Evolutionary conservation across 2,329 filamentous ascomycete species (phyloP).

Genomic region (Ophiostoma piceae): DNA sequence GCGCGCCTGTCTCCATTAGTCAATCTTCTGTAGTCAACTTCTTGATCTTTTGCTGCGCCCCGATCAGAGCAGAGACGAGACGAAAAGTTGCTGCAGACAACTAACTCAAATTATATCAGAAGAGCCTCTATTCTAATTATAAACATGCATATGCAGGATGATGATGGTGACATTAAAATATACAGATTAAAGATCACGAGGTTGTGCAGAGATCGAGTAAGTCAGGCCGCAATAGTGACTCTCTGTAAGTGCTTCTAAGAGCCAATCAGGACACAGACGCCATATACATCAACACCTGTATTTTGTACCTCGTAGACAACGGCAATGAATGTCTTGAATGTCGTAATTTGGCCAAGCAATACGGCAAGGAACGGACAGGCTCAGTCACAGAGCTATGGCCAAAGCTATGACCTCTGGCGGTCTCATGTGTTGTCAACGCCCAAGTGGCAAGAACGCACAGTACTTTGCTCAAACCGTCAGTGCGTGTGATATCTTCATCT

Average conservation of each 20-base stretch:
- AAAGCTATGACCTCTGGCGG: not conserved
- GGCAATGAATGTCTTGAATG: conserved; percentile 6
- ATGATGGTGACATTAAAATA: not conserved
- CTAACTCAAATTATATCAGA: too few species aligned
- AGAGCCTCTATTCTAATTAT: conserved; percentile 17
- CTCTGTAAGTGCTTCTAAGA: too few species aligned
- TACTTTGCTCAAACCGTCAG: conserved; percentile 9
- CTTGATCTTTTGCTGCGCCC: conserved; percentile 17
- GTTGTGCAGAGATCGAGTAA: not conserved
- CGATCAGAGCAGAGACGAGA: conserved; percentile 19
- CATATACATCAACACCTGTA: not conserved
- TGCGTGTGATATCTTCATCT: not conserved
- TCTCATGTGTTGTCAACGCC: conserved; percentile 10
- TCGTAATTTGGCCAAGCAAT: not conserved
- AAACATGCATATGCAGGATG: not conserved
- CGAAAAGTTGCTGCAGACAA: conserved; percentile 5
- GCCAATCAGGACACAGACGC: conserved; percentile 3
- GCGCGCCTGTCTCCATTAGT: not conserved
- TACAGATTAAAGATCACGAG: not conserved
- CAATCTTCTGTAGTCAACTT: too few species aligned
- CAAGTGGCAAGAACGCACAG: not conserved
- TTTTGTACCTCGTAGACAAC: too few species aligned
- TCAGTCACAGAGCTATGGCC: not conserved
- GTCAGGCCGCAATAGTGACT: not conserved
- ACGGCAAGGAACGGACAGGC: too few species aligned